These are phyloP conservation scores for Bassia scoparia DNA, from an alignment of 148 eudicot species.

Conservation along the genomic window DNA sequence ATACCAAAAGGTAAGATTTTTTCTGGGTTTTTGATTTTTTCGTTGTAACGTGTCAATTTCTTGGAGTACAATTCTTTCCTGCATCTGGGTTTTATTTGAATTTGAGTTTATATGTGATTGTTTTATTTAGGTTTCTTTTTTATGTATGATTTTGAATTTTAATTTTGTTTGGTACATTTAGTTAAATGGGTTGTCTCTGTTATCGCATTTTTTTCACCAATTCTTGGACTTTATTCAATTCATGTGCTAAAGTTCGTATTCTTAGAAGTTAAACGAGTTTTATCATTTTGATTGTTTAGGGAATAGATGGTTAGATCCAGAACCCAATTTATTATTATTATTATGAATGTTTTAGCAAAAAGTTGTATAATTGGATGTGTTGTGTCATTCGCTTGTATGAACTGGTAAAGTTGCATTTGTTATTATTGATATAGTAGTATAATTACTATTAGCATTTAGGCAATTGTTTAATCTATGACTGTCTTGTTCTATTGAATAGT, in stretches of 20 bases:
- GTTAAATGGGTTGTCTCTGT: not conserved
- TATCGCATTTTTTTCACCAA: not conserved
- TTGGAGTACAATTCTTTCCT: not conserved
- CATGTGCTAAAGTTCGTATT: not conserved
- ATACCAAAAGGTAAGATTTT: slow-evolving; percentile 4
- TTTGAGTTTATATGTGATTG: not conserved
- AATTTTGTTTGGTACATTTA: not conserved
- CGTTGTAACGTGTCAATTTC: not conserved
- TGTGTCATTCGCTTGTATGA: slow-evolving; percentile 2
- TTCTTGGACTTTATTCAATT: not conserved
- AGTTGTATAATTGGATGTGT: not conserved
- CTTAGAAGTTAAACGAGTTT: not conserved
- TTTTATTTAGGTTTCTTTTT: not conserved
- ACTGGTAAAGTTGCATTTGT: not conserved
- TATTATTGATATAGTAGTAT: no score
- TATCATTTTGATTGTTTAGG: not conserved
- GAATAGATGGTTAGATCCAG: slow-evolving; percentile 18
- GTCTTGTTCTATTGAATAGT: not conserved
- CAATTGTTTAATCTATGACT: not conserved
- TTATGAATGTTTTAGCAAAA: not conserved
- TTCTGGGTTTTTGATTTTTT: slow-evolving; percentile 14
- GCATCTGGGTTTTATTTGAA: slow-evolving; percentile 10
- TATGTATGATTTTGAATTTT: not conserved
- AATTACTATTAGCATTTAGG: not conserved
- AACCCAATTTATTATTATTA: not conserved